Percentiles rank a stretch among this genome's conserved stretches.
Conservation (phyloP, 768 basidiomycete genomes). For the Cystobasidium tubakii region DNA sequence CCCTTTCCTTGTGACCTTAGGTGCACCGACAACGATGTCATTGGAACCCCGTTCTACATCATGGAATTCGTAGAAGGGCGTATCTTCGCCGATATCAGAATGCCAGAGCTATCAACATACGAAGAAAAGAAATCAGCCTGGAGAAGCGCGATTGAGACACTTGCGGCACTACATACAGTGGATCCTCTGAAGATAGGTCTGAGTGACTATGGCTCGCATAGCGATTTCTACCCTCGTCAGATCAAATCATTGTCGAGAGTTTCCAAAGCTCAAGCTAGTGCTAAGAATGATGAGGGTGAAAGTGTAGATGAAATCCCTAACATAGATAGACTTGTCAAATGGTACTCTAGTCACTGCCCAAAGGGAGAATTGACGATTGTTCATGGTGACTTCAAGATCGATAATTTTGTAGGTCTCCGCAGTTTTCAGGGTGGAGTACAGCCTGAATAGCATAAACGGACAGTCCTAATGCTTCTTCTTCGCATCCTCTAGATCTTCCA, state of each 20-base stretch:
- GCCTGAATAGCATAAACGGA: too few species aligned
- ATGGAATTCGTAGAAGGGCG: conserved; percentile 95
- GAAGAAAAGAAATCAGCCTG: conserved; percentile 70
- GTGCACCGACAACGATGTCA: conserved; percentile 68
- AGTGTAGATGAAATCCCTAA: conserved; percentile 65
- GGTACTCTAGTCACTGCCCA: conserved; percentile 70
- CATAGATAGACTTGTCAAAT: conserved; percentile 65
- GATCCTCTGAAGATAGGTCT: conserved; percentile 64
- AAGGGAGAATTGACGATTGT: conserved; percentile 65
- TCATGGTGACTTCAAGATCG: conserved; percentile 97
- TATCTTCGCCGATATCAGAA: conserved; percentile 78
- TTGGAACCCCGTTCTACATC: conserved; percentile 88
- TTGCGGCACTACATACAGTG: conserved; percentile 64
- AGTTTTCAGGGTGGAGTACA: too few species aligned
- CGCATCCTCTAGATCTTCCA: conserved; percentile 60
- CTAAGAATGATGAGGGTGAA: conserved; percentile 51
- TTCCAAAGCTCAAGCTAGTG: conserved; percentile 68
- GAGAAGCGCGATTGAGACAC: conserved; percentile 67
- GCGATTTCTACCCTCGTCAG: conserved; percentile 85
- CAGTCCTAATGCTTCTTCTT: background rate
- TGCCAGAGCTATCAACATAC: conserved; percentile 61
- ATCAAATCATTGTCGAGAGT: conserved; percentile 80
- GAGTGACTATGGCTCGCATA: conserved; percentile 63
- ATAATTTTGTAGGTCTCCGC: conserved; percentile 64
- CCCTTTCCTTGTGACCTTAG: background rate